Percentiles rank a stretch among this genome's conserved stretches.
These are phyloP conservation scores for Geranium incanum DNA, from an alignment of 441 rosid genomes.

Conservation along the genomic window DNA sequence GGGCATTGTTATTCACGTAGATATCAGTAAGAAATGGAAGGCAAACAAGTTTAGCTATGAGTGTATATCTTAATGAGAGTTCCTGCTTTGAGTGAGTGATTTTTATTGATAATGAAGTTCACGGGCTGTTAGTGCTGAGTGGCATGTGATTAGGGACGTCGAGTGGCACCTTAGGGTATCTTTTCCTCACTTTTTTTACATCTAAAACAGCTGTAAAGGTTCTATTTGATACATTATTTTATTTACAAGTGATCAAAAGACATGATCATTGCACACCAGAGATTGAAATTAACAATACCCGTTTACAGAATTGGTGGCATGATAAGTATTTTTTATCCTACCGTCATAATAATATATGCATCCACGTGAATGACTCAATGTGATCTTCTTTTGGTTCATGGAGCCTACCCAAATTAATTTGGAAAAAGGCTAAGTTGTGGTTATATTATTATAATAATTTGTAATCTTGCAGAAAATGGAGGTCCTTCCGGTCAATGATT, in stretches of 20 bases:
- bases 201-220: too few relatives aligned
- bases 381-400: too few relatives aligned
- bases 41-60: neutral
- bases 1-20: neutral
- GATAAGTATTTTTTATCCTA: neutral
- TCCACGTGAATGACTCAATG: too few relatives aligned
- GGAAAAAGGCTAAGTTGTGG: too few relatives aligned
- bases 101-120: too few relatives aligned
- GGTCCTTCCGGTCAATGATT: slow-evolving; percentile 89
- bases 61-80: neutral
- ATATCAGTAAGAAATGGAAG: neutral
- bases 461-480: slow-evolving; percentile 83
- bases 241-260: neutral
- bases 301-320: slow-evolving; percentile 11
- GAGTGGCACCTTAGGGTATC: too few relatives aligned
- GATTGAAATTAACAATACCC: neutral
- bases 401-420: too few relatives aligned
- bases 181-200: too few relatives aligned
- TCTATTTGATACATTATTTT: too few relatives aligned
- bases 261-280: slow-evolving; percentile 8
- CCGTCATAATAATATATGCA: too few relatives aligned
- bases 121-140: too few relatives aligned
- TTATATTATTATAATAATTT: slow-evolving; percentile 16
- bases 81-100: neutral
- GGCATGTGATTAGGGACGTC: too few relatives aligned